Base-by-base conservation (phyloP, 2,329 filamentous ascomycete genomes). In the Fusarium drepaniforme region DNA sequence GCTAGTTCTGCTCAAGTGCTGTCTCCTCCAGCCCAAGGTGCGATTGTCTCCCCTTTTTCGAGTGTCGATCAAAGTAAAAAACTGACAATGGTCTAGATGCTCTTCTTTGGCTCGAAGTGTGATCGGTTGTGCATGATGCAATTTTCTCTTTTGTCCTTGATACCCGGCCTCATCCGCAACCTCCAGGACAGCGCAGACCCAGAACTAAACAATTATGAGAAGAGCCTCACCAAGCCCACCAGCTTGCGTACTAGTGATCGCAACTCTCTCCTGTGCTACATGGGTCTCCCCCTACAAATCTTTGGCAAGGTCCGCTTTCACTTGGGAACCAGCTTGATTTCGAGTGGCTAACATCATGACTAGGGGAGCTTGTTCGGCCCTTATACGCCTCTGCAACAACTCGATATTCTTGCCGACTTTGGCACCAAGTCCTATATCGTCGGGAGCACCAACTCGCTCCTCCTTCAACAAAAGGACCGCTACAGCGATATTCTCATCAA, bases 401-500 rank as follows among this genome's bases (percentile, higher is more conserved):
- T 99, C 67, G 96, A 99, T 82, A 90, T 98, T 77, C 89, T 99
- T 46, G 96, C 96, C 63, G 96, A 98, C 83, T 92, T 95, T 78
- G 94, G 95, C 49, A 98, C 97, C 23, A 98, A 98, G 85, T 98
- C 96, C 2, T 99, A 98, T 80, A 93, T 99, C 64, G 96, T 99
- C 67, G 97, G 97, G 73, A 98, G 96, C 76, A 99, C 97, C 42
- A 99, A 99, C 82, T 97, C 95, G 8, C 88, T 99, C 28, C 88
- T 99, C 38, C 86, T 99, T 13, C 96, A 98, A 80, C 97, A 99
- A 82, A 97, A 92, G 82, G 96, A 99, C 81, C 92, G 95, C 53
- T 98, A 99, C 82, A 97, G 95, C 82, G 97, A 99, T 80, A 95
- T 98, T 40, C 88, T 99, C 70, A 95, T 99, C 81, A 98, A 99